Percentiles rank a stretch among this genome's conserved stretches.
Conservation (phyloP, 2,329 filamentous ascomycete species). For the Fusarium nygamai region DNA sequence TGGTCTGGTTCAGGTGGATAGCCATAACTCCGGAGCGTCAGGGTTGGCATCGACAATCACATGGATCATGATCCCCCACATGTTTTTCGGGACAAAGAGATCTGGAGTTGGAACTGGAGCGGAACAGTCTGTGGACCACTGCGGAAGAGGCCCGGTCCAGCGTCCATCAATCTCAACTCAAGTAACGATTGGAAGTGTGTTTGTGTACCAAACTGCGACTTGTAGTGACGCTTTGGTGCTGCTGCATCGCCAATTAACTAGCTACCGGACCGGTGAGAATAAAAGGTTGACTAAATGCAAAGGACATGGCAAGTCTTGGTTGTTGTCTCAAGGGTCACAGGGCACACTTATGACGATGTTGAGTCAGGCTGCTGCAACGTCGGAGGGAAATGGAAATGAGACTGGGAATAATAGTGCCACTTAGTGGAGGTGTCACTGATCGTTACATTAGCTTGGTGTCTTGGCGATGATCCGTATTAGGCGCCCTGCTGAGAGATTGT, state of each 20-base stretch:
- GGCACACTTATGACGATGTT: slow-evolving; percentile 8
- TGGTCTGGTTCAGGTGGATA: slow-evolving; percentile 2
- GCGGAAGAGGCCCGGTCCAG: slow-evolving; percentile 8
- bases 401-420: slow-evolving; percentile 29
- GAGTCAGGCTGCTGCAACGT: slow-evolving; percentile 12
- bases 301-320: not conserved
- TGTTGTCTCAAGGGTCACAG: slow-evolving; percentile 10
- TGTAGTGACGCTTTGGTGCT: slow-evolving; percentile 5
- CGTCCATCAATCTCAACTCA: not conserved
- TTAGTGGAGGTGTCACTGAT: slow-evolving; percentile 11
- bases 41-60: slow-evolving; percentile 30
- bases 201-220: slow-evolving; percentile 8
- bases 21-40: not conserved
- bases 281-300: not conserved
- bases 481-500: slow-evolving; percentile 13
- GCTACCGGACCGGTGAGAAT: not conserved
- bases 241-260: not conserved
- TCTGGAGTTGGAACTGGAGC: not conserved
- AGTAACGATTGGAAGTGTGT: not conserved
- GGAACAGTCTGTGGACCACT: slow-evolving; percentile 10
- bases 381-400: slow-evolving; percentile 30
- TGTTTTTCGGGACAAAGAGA: slow-evolving; percentile 24
- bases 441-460: not conserved
- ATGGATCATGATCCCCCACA: slow-evolving; percentile 35
- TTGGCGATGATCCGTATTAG: slow-evolving; percentile 25